Base-by-base conservation (phyloP, 768 basidiomycete species). In the Aureoboletus auriporus region DNA sequence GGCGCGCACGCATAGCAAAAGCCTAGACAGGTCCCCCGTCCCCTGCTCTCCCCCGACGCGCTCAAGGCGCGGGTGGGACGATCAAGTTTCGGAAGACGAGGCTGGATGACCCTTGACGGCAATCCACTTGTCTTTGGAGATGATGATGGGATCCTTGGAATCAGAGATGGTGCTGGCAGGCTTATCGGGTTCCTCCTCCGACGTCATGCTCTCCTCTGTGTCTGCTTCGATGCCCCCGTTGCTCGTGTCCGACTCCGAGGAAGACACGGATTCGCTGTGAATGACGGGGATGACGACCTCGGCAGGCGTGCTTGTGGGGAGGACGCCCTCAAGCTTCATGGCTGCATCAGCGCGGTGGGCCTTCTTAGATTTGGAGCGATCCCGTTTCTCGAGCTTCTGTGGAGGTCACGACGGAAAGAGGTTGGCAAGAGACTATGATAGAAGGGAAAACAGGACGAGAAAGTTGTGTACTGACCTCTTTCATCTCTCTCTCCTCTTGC, bases 161-260 rank as follows among this genome's bases (percentile, higher is more conserved):
- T 60, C 51, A 6, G 47, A 36, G 5, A 46, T 42, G 44, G 46
- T 42, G 29, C 42, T 46, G 38, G 60, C 64, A 16, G 61, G 56
- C 58, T 77, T 78, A 35, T 82, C 77, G 17, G 63, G 61, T 59
- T 87, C 79, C 48, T 76, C 86, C 57, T 89, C 87, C 30, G 85
- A 86, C 4, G 85, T 83, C 54, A 84, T 70, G 59, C 84, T 86
- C 60, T 83, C 84, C 65, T 89, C 87, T 20, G 79, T 79, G 59
- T 89, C 88, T 8, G 83, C 85, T 50, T 88, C 88, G 44, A 76
- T 76, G 16, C 73, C 75, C 12, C 79, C 80, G 14, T 75, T 82
- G 61, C 71, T 79, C 49, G 65, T 74, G 57, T 84, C 84, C 26
- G 78, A 77, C 59, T 82, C 82, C 37, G 80, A 84, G 52, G 71